Evolutionary conservation across 129 eudicot species (phyloP), one percentile per base, ranked within the genome.

Genomic region (Pittosporum tobira): DNA sequence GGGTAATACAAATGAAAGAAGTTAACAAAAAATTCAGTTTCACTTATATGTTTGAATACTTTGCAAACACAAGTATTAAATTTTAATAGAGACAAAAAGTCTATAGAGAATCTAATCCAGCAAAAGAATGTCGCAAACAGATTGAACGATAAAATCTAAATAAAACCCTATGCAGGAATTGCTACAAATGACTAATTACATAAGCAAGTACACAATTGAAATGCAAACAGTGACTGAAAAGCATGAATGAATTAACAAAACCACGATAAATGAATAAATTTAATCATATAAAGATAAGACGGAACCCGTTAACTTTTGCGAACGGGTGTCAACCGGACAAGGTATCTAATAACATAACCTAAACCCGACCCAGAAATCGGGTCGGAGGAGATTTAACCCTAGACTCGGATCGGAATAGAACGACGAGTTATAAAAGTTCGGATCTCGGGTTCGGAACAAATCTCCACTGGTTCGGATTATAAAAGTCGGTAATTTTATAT

Each of bases 361-460:
- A 12, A 34, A 45, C 22, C 49, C 49, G 49, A 45, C 43, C 60
- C 60, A 37, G 5, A 10, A 29, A 19, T 55, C 60, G 60, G 60
- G 60, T 55, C 61, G 31, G 20, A 56, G 4, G 18, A 20, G 61
- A 34, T 3, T 15, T 30, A 55, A 18, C 43, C 59, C 59, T 27
- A 13, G 24, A 52, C 19, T 52, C 59, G 59, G 59, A 52, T 52
- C 59, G 40, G 60, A 55, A 30, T 27, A 30, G 12, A 29, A 55
- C 43, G 27, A 14, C 61, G n/a, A 15, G 23, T 45, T 10, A 40
- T 40, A 40, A 19, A 25, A 22, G 19, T 16, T 54, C 60, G 60
- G 60, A 18, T 30, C 15, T 54, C 60, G 60, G 60, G 60, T 55
- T 30, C 8, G 10, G 19, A 55, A 1, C 16, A 18, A 18, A 31